Base-by-base conservation (phyloP, 257 asterid species). In the Petunia secreta region DNA sequence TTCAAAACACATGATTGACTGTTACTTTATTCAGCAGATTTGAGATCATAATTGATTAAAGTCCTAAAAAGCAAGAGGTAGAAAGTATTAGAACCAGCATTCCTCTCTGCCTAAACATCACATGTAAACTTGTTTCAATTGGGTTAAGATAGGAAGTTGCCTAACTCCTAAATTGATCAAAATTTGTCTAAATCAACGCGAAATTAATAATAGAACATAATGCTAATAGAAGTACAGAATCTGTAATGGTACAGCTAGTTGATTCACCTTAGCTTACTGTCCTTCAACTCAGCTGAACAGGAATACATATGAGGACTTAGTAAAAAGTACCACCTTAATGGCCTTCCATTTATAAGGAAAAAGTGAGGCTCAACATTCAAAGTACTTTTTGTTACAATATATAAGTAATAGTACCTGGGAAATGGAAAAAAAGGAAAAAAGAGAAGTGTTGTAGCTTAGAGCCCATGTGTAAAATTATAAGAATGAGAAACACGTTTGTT, bases 401-500 rank as follows among this genome's bases (percentile, higher is more conserved):
- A 44, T 65, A 65, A 11, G 41, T 13, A 40, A 55, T 2, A 50
- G 41, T 66, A 13, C 37, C 5, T 39, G 52, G 41, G 52, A 6
- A 14, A 2, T 66, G 75, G 15, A 39, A 66, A 66, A 39, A 8
- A 11, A 7, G 25, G 73, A 25, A 39, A 39, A 10, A 63, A 34
- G 38, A n/a, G 48, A 64, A 64, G 43, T 25, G 9, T 9, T 48
- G 25, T 46, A 46, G 41, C 41, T 25, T 69, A 69, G 58, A 46
- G 77, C 77, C 59, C 46, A 46, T 69, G 77, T 10, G 48, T 59
- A 9, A 48, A 71, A 48, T 25, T 25, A 25, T 10, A 48, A 34
- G 60, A 25, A 71, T 15, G 34, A 71, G 48, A 71, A 71, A 71
- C 77, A 71, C 77, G 60, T 71, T 71, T 71, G 77, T 48, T 71